Percentiles rank a stretch among this genome's conserved stretches.
These are phyloP conservation scores for Thalassiosira mediterranea DNA, from an alignment of 352 stramenopile species.

Conservation along the genomic window DNA sequence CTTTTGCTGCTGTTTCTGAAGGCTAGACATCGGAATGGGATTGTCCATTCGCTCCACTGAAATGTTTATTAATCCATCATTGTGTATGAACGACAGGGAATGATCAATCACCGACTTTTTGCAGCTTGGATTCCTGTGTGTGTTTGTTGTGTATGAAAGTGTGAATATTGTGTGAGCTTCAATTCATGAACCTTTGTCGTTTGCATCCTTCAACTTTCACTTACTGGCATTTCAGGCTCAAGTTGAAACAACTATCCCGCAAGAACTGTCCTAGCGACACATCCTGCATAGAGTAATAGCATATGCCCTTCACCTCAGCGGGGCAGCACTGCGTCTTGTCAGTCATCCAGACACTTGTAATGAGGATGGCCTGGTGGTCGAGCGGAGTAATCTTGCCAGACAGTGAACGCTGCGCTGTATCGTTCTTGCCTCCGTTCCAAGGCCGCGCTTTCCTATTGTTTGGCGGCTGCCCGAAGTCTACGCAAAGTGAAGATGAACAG, in stretches of 20 bases:
- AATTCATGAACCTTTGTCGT: too few relatives aligned
- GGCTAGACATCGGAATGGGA: slow-evolving; percentile 64
- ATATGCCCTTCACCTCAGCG: slow-evolving; percentile 87
- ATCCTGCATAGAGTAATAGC: slow-evolving; percentile 86
- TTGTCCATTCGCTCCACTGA: slow-evolving; percentile 82
- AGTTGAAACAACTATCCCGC: slow-evolving; percentile 86
- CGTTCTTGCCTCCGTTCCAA: slow-evolving; percentile 80
- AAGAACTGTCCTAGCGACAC: slow-evolving; percentile 88
- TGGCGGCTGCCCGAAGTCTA: slow-evolving; percentile 76
- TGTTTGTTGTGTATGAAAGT: too few relatives aligned
- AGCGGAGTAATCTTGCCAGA: slow-evolving; percentile 77
- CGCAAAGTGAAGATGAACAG: slow-evolving; percentile 73
- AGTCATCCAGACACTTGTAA: slow-evolving; percentile 86
- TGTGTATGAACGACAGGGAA: slow-evolving; percentile 85
- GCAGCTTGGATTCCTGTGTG: slow-evolving; percentile 78
- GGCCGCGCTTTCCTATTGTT: slow-evolving; percentile 71
- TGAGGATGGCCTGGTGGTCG: slow-evolving; percentile 85
- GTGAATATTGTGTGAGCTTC: too few relatives aligned
- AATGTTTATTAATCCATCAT: slow-evolving; percentile 85
- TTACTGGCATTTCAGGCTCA: slow-evolving; percentile 74
- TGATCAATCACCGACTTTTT: slow-evolving; percentile 86
- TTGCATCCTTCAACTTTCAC: too few relatives aligned
- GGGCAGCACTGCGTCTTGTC: slow-evolving; percentile 84
- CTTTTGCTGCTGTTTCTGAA: slow-evolving; percentile 44
- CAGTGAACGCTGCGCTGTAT: slow-evolving; percentile 67